Conservation (phyloP, 352 stramenopile genomes). For the Globisporangium viniferum region DNA sequence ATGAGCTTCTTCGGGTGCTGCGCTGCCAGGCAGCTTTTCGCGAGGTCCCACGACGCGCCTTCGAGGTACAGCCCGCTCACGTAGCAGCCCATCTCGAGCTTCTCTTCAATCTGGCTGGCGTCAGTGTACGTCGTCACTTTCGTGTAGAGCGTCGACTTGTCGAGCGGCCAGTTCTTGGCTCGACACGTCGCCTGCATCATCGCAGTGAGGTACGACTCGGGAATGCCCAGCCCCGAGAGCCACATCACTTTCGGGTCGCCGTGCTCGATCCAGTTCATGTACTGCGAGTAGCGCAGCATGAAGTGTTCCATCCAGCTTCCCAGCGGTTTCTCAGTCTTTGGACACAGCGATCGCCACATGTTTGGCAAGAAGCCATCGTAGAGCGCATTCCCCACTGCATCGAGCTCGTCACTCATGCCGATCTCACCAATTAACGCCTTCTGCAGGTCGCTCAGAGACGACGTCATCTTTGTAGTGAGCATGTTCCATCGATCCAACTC, state of each 20-base stretch:
- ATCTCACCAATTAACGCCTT: conserved; percentile 94
- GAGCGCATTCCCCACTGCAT: conserved; percentile 88
- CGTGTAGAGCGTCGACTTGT: conserved; percentile 94
- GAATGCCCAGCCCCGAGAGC: conserved; percentile 93
- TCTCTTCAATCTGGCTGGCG: conserved; percentile 55
- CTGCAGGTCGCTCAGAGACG: conserved; percentile 87
- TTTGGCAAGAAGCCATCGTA: conserved; percentile 93
- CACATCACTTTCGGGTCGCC: conserved; percentile 92
- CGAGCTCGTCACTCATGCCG: conserved; percentile 95
- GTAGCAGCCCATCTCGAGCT: conserved; percentile 89
- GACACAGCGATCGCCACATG: conserved; percentile 88
- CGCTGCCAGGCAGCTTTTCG: conserved; percentile 62
- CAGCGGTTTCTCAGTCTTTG: conserved; percentile 94
- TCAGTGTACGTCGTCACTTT: conserved; percentile 55
- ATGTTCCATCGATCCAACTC: conserved; percentile 95
- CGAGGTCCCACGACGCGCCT: conserved; percentile 91
- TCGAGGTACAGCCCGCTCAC: conserved; percentile 92
- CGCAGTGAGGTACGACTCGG: conserved; percentile 94
- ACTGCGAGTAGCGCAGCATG: conserved; percentile 83
- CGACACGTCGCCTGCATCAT: conserved; percentile 94
- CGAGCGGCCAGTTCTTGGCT: conserved; percentile 92
- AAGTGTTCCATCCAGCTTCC: conserved; percentile 96
- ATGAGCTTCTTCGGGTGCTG: conserved; percentile 95
- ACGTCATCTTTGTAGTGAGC: conserved; percentile 81
- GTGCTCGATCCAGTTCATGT: conserved; percentile 88